phyloP scores from a whole-genome alignment of 148 eudicot species.

The Fagopyrum tataricum region DNA sequence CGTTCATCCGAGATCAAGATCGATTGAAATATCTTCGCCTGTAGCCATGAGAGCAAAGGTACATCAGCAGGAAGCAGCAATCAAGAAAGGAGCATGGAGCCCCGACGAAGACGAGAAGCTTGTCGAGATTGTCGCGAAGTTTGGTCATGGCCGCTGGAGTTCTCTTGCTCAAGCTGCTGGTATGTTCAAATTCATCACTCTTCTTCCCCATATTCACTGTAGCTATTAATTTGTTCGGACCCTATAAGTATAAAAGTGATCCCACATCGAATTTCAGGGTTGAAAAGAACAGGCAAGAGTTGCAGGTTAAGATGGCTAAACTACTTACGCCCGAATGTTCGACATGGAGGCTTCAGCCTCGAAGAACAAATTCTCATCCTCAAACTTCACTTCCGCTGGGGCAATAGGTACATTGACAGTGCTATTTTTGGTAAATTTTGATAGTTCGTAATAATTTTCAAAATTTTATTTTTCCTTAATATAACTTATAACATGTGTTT shows the following conservation, averaged over 20 bases:
- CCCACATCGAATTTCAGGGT: background rate
- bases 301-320: constrained; percentile 29
- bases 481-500: background rate
- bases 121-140: background rate
- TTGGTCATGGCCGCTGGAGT: constrained; percentile 1
- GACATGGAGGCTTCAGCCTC: constrained; percentile 20
- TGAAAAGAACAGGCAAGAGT: constrained; percentile 24
- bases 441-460: too few species aligned
- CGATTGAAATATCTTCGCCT: background rate
- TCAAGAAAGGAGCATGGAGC: background rate
- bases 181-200: background rate
- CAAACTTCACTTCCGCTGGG: constrained; percentile 20
- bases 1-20: background rate
- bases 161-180: constrained; percentile 9
- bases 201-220: too few species aligned
- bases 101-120: constrained; percentile 8
- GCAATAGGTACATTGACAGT: constrained; percentile 17
- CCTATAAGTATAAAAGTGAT: background rate
- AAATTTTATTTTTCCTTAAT: too few species aligned
- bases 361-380: constrained; percentile 22
- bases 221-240: background rate
- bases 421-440: too few species aligned
- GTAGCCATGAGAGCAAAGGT: background rate
- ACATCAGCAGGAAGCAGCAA: background rate
- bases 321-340: constrained; percentile 20